Percentiles rank a stretch among this genome's conserved stretches.
Evolutionary conservation across 2,329 filamentous ascomycete species (phyloP).

Genomic region (Fusarium tupiense): DNA sequence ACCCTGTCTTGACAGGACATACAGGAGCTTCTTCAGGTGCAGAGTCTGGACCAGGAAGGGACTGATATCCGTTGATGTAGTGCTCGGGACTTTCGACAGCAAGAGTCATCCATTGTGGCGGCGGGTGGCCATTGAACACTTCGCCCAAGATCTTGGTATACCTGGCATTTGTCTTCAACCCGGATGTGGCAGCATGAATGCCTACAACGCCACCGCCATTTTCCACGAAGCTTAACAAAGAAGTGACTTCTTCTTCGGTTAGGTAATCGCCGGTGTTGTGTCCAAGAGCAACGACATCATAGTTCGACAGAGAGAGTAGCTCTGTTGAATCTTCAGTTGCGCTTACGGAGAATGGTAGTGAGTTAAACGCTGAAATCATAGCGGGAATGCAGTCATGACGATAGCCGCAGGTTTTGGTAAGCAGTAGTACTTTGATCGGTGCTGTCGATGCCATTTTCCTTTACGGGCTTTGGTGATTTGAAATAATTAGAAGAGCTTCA

Average conservation of each 20-base stretch:
- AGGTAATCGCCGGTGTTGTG: conserved; percentile 22
- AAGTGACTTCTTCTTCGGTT: neutral
- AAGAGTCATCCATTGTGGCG: conserved; percentile 15
- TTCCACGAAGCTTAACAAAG: neutral
- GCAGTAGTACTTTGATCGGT: conserved; percentile 1
- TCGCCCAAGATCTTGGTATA: conserved; percentile 23
- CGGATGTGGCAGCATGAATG: conserved; percentile 18
- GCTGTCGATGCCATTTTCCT: neutral
- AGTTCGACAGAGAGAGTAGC: neutral
- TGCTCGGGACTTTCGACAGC: neutral
- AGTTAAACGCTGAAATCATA: conserved; percentile 1
- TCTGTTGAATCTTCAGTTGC: conserved; percentile 12
- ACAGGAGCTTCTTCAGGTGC: neutral
- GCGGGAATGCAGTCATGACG: conserved; percentile 22
- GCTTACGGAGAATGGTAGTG: neutral
- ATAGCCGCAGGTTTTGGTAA: conserved; percentile 24
- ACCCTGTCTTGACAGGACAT: neutral
- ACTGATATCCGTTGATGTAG: neutral
- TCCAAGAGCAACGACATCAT: conserved; percentile 5
- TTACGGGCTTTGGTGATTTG: fast-evolving
- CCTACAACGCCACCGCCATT: conserved; percentile 24
- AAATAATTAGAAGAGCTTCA: neutral
- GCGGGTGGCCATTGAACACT: conserved; percentile 10
- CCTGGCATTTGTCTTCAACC: neutral
- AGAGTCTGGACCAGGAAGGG: neutral